phyloP scores from a whole-genome alignment of 139 green algal species.

The Asterochloris erici region DNA sequence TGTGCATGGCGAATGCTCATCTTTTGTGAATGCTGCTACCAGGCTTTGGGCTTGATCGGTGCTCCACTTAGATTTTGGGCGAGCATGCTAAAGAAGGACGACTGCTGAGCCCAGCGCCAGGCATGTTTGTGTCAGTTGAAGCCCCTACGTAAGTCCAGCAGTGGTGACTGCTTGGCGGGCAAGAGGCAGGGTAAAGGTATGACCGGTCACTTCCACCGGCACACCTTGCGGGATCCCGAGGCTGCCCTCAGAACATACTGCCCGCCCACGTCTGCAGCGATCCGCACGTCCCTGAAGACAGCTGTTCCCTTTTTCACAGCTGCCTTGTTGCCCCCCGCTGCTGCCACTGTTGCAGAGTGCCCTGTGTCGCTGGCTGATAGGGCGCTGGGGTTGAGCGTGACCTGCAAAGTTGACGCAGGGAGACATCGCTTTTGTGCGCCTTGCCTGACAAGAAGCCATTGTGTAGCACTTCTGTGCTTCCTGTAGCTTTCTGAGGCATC shows the following conservation, averaged over 20 bases:
- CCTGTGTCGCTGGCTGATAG: slow-evolving; percentile 43
- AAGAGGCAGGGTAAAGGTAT: neutral
- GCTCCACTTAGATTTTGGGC: too few species aligned
- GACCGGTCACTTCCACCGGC: slow-evolving; percentile 14
- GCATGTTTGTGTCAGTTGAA: too few species aligned
- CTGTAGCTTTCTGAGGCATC: too few species aligned
- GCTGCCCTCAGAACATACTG: slow-evolving; percentile 42
- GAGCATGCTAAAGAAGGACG: too few species aligned
- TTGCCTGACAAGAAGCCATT: neutral
- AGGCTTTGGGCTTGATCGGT: too few species aligned
- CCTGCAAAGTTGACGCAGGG: slow-evolving; percentile 17
- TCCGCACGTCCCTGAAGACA: slow-evolving; percentile 47
- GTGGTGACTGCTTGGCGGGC: too few species aligned
- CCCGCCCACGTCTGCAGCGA: slow-evolving; percentile 45
- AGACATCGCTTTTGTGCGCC: too few species aligned
- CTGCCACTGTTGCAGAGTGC: slow-evolving; percentile 37
- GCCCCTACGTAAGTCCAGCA: too few species aligned
- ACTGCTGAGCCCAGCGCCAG: too few species aligned
- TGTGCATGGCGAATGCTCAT: too few species aligned
- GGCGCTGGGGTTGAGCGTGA: slow-evolving; percentile 37
- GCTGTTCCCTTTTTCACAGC: slow-evolving; percentile 37
- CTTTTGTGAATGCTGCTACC: too few species aligned
- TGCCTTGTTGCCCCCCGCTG: slow-evolving; percentile 49
- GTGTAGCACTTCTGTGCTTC: too few species aligned
- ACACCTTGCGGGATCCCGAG: slow-evolving; percentile 42